Evolutionary conservation across 352 stramenopile genomes (phyloP), one percentile per base, ranked within the genome.

Genomic region (Phytopythium chamaehyphon): DNA sequence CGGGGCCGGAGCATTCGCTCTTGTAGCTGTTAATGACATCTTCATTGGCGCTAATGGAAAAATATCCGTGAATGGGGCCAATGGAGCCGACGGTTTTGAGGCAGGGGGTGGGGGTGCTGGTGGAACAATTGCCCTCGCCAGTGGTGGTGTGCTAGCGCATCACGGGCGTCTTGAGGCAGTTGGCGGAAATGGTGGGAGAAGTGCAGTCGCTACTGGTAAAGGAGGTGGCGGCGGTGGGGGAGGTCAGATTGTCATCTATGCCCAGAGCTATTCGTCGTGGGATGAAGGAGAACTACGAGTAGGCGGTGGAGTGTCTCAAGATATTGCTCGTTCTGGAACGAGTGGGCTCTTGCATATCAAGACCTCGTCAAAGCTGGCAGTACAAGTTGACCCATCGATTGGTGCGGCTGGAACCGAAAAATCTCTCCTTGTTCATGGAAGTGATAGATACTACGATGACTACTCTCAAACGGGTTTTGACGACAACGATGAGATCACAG

Each of bases 11-110:
- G 67, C 62, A 2, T 73, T 90, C n/a, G 59, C 86, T 33, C 64
- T 99, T 7, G 76, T 88, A 5, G 93, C 95, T 2, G 57, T 96
- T 6, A 99, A 98, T 62, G 96, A 99, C 57, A 85, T 99, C 16
- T 61, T 94, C 5, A 70, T 99, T 7, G 93, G 90, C 0, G 59
- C 62, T 0, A 87, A 86, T 54, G 83, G 71, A 12, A 66, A 66
- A 16, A 69, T 99, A 36, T 72, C 61, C 18, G 89, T 90, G 1
- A 88, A 97, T 33, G 86, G 86, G 7, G 80, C 64, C 0, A 49
- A 62, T 9, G 85, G 84, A 6, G 62, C 68, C 15, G 53, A 64
- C 16, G 81, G 66, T 1, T 86, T 69, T 49, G 84, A 69, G 6
- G 77, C 78, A 19, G 83, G 79, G 18, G 73, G 77, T 40, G 75